These are phyloP conservation scores for Lagenidium giganteum DNA, from an alignment of 352 stramenopile genomes.

Conservation along the genomic window DNA sequence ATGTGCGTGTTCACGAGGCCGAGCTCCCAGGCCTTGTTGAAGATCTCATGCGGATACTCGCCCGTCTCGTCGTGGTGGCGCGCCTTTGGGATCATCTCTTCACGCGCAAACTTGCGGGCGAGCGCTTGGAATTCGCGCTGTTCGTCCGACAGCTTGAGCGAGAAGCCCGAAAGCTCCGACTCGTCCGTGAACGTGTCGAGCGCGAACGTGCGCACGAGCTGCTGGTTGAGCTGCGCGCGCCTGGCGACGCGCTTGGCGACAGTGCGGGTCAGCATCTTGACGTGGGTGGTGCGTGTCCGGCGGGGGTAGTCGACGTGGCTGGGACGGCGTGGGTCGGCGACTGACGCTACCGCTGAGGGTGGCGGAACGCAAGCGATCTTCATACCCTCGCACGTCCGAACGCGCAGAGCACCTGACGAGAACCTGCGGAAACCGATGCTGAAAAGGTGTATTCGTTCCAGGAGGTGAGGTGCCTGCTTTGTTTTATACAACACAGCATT, in stretches of 20 bases:
- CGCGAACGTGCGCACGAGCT: slow-evolving; percentile 46
- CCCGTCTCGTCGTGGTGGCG: slow-evolving; percentile 79
- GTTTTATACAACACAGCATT: too few species aligned
- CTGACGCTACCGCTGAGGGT: too few species aligned
- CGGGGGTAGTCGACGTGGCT: too few species aligned
- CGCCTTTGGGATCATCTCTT: slow-evolving; percentile 89
- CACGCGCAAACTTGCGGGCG: slow-evolving; percentile 83
- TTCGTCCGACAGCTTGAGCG: slow-evolving; percentile 82
- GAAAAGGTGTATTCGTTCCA: too few species aligned
- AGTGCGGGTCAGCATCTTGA: background rate
- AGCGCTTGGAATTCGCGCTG: slow-evolving; percentile 85
- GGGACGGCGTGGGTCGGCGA: too few species aligned
- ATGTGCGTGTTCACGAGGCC: slow-evolving; percentile 87
- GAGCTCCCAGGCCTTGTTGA: slow-evolving; percentile 86
- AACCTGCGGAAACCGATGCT: too few species aligned
- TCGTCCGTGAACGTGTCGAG: slow-evolving; percentile 44
- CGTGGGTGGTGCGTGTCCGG: too few species aligned
- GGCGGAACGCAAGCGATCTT: too few species aligned
- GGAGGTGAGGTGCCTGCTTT: too few species aligned
- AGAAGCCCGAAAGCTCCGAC: slow-evolving; percentile 40
- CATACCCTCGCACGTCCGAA: too few species aligned
- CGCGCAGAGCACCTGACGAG: too few species aligned
- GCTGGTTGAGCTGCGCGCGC: too few species aligned
- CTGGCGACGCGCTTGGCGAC: background rate
- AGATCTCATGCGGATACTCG: slow-evolving; percentile 86